These are phyloP conservation scores for Jatropha multifida DNA, from an alignment of 441 rosid species.

Conservation along the genomic window DNA sequence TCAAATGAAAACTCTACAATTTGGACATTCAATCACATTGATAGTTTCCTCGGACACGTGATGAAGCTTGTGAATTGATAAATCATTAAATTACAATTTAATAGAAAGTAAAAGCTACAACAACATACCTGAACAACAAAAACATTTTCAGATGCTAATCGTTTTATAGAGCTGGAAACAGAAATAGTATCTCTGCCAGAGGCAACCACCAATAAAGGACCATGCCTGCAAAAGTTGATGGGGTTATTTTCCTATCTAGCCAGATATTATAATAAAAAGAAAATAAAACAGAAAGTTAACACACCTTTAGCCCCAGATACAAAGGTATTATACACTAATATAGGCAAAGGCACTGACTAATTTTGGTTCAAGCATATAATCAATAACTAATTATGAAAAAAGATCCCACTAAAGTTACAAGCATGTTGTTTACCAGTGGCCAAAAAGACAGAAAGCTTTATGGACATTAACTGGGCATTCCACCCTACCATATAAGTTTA, in stretches of 20 bases:
- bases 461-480: background rate
- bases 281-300: background rate
- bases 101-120: slow-evolving; percentile 5
- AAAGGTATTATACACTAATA: background rate
- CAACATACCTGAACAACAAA: slow-evolving; percentile 79
- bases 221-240: slow-evolving; percentile 53
- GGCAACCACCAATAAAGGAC: slow-evolving; percentile 88
- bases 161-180: slow-evolving; percentile 77
- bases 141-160: slow-evolving; percentile 73
- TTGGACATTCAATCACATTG: background rate
- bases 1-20: background rate
- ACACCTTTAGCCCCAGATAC: background rate
- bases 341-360: background rate
- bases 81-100: background rate
- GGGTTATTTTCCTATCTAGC: background rate
- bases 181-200: slow-evolving; percentile 87
- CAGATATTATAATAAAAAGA: background rate
- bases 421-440: background rate
- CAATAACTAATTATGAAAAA: too few species aligned
- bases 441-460: background rate
- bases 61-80: background rate
- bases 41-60: slow-evolving; percentile 1
- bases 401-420: background rate
- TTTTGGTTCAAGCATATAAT: background rate
- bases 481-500: background rate